These are phyloP conservation scores for Diutina neorugosa DNA, from an alignment of 1,139 yeast species.

Conservation along the genomic window DNA sequence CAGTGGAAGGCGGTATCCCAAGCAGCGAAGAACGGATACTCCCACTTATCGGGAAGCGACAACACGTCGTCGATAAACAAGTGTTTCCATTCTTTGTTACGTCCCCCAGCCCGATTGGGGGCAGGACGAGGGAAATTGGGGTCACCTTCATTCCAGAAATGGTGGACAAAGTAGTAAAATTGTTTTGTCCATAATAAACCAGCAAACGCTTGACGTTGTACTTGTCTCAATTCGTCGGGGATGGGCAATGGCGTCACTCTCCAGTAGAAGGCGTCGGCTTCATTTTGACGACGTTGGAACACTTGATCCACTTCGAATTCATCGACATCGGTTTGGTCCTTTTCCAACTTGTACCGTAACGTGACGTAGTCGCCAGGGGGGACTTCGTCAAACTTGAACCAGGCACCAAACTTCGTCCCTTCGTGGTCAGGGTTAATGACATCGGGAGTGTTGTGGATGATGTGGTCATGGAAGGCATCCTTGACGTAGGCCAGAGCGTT, in stretches of 20 bases:
- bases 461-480: slow-evolving; percentile 84
- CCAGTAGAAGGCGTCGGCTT: slow-evolving; percentile 93
- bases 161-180: slow-evolving; percentile 78
- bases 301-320: slow-evolving; percentile 66
- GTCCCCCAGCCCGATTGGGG: slow-evolving; percentile 10
- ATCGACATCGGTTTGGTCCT: slow-evolving; percentile 38
- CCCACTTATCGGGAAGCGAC: slow-evolving; percentile 94
- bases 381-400: slow-evolving; percentile 70
- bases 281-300: slow-evolving; percentile 70
- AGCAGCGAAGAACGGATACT: slow-evolving; percentile 92
- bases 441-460: slow-evolving; percentile 46
- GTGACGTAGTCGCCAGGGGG: slow-evolving; percentile 88
- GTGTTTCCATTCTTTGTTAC: slow-evolving; percentile 66
- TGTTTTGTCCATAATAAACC: slow-evolving; percentile 94
- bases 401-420: slow-evolving; percentile 57
- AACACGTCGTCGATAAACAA: slow-evolving; percentile 80
- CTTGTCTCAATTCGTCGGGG: slow-evolving; percentile 67
- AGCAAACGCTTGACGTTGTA: slow-evolving; percentile 92
- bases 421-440: slow-evolving; percentile 56
- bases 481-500: slow-evolving; percentile 54
- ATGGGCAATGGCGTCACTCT: slow-evolving; percentile 79
- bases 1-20: slow-evolving; percentile 98
- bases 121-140: slow-evolving; percentile 46
- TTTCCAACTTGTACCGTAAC: slow-evolving; percentile 64
- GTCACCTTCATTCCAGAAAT: slow-evolving; percentile 85